A percentile compares a stretch with the other conserved stretches of the same genome.
Conservation (phyloP, 208 protist genomes). For the Crithidia mellificae region DNA sequence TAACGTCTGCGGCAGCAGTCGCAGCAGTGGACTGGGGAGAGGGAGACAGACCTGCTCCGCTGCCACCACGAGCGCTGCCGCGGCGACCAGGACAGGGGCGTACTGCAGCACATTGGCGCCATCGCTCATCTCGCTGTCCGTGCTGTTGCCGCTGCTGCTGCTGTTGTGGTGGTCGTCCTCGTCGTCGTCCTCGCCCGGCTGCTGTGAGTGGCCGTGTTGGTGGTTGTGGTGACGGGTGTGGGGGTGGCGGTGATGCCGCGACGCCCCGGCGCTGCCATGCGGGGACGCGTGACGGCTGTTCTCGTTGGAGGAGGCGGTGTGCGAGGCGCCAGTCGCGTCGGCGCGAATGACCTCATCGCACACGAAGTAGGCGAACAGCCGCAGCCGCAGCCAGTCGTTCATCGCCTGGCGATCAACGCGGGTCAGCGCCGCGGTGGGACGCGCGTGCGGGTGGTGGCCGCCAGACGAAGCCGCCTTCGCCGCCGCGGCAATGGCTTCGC, state of each 20-base stretch:
- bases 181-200: constrained; percentile 4
- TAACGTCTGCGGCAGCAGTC: constrained; percentile 32
- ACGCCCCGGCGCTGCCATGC: not conserved
- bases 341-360: constrained; percentile 50
- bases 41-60: constrained; percentile 43
- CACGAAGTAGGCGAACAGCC: constrained; percentile 39
- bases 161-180: too few relatives aligned
- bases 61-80: constrained; percentile 47
- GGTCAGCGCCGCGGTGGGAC: not conserved
- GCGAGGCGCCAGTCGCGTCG: constrained; percentile 1
- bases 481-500: too few relatives aligned
- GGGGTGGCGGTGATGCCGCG: not conserved
- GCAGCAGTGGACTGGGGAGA: constrained; percentile 43
- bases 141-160: too few relatives aligned
- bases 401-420: constrained; percentile 14
- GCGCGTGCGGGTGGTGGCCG: too few relatives aligned
- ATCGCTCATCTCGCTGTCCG: constrained; percentile 16
- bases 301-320: constrained; percentile 5
- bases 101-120: constrained; percentile 26
- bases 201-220: too few relatives aligned
- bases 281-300: not conserved
- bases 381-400: constrained; percentile 37
- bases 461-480: too few relatives aligned
- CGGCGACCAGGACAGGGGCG: constrained; percentile 35
- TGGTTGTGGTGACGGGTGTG: not conserved